These are phyloP conservation scores for Moesziomyces globuligerus DNA, from an alignment of 1,284 basidiomycete species.

Conservation along the genomic window DNA sequence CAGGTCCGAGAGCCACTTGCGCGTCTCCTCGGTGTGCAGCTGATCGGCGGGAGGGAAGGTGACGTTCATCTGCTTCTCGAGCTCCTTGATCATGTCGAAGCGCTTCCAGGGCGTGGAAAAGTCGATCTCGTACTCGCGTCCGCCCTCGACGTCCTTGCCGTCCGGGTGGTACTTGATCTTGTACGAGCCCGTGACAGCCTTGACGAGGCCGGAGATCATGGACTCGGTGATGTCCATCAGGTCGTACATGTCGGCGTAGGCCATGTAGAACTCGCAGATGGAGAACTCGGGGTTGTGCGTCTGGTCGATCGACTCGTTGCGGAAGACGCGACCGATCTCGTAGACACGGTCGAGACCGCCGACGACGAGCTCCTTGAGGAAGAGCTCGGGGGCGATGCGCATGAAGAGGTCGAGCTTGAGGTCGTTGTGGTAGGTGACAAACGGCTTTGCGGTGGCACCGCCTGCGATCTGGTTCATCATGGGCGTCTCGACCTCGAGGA, in stretches of 20 bases:
- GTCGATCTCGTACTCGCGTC: conserved; percentile 80
- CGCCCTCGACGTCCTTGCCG: conserved; percentile 78
- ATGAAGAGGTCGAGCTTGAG: conserved; percentile 97
- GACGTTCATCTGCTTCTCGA: conserved; percentile 91
- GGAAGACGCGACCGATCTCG: conserved; percentile 97
- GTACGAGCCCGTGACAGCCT: conserved; percentile 84
- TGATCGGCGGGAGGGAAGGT: conserved; percentile 94
- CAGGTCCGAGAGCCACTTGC: conserved; percentile 86
- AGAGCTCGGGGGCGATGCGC: conserved; percentile 96
- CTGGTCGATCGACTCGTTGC: conserved; percentile 98
- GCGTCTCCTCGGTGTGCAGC: conserved; percentile 87
- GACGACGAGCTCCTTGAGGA: conserved; percentile 96
- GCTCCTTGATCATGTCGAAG: conserved; percentile 93
- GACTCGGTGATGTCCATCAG: conserved; percentile 96
- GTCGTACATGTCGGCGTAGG: conserved; percentile 99
- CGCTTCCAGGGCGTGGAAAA: conserved; percentile 98
- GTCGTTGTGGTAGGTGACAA: conserved; percentile 98
- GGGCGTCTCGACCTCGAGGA: conserved; percentile 98
- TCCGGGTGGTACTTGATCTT: conserved; percentile 91
- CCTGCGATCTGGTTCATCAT: conserved; percentile 98
- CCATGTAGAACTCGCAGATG: conserved; percentile 99
- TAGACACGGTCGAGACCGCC: conserved; percentile 97
- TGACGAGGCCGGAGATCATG: conserved; percentile 90
- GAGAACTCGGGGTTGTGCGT: conserved; percentile 74
- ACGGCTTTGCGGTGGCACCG: conserved; percentile 97